A percentile compares a stretch with the other conserved stretches of the same genome.
These are phyloP conservation scores for Ascochyta lentis DNA, from an alignment of 2,329 filamentous ascomycete genomes.

Conservation along the genomic window DNA sequence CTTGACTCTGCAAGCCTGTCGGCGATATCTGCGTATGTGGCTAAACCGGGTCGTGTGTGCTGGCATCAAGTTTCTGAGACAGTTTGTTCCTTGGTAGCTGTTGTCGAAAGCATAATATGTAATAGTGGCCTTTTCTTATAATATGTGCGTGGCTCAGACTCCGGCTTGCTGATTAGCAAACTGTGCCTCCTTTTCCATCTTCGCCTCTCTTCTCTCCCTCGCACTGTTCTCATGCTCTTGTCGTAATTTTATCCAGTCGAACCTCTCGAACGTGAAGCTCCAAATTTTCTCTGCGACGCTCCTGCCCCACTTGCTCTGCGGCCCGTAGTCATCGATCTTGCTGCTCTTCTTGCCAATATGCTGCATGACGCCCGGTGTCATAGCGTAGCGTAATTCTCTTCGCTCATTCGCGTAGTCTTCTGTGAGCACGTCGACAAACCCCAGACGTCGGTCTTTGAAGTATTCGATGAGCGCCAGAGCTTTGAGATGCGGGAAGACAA, in stretches of 20 bases:
- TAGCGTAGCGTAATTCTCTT: constrained; percentile 50
- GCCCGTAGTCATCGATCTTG: constrained; percentile 40
- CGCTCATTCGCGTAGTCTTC: constrained; percentile 52
- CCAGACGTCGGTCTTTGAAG: constrained; percentile 42
- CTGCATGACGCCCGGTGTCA: constrained; percentile 54
- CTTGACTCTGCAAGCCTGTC: too few species aligned
- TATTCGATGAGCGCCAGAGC: constrained; percentile 37
- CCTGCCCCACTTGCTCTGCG: constrained; percentile 35
- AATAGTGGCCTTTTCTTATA: too few species aligned
- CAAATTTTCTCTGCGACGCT: constrained; percentile 48
- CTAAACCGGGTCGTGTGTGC: too few species aligned
- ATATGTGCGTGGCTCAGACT: not conserved
- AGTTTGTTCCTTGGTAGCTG: too few species aligned
- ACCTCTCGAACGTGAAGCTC: constrained; percentile 50
- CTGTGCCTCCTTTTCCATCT: constrained; percentile 3
- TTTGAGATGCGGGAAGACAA: constrained; percentile 52
- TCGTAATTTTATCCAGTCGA: constrained; percentile 33
- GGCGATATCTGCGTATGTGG: too few species aligned
- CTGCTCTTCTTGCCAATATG: constrained; percentile 53
- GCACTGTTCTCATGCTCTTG: constrained; percentile 37
- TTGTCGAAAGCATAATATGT: too few species aligned
- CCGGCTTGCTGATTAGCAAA: constrained; percentile 12
- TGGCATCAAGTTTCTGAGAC: too few species aligned
- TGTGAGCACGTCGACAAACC: constrained; percentile 50
- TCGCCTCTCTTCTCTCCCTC: constrained; percentile 6